Conservation (phyloP, 129 eudicot genomes). For the Centaurea solstitialis region DNA sequence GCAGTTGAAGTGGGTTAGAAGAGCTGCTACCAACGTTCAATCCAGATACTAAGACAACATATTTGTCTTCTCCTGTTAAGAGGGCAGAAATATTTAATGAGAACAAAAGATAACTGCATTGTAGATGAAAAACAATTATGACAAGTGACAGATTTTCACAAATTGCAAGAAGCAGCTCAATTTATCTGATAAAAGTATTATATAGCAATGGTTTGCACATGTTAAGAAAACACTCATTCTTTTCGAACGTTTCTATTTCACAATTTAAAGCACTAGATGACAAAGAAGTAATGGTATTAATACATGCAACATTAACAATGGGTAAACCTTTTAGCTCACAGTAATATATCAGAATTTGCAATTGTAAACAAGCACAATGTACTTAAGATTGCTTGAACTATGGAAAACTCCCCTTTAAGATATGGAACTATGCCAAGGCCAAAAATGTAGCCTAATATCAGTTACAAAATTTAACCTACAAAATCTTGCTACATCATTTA, state of each 20-base stretch:
- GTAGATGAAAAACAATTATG: neutral
- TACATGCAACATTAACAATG: neutral
- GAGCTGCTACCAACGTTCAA: constrained; percentile 74
- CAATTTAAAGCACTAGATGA: neutral
- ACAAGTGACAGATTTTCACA: neutral
- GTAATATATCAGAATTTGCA: neutral
- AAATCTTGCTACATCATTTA: neutral
- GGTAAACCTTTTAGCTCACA: neutral
- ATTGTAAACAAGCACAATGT: neutral
- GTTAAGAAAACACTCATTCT: neutral
- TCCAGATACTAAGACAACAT: constrained; percentile 85
- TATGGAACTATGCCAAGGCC: neutral
- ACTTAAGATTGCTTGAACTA: neutral
- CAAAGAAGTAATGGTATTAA: neutral
- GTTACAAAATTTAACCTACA: neutral
- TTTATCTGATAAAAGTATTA: neutral
- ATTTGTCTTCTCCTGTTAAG: constrained; percentile 80
- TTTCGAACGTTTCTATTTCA: neutral
- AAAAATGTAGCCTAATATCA: neutral
- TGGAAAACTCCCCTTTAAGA: neutral
- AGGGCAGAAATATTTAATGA: neutral
- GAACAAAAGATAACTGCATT: neutral
- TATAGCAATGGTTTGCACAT: neutral
- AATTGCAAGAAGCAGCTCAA: constrained; percentile 13
- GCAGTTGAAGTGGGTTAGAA: constrained; percentile 81